These are phyloP conservation scores for Apophysomyces variabilis DNA, from an alignment of 371 early-diverging fungal species.

Conservation along the genomic window DNA sequence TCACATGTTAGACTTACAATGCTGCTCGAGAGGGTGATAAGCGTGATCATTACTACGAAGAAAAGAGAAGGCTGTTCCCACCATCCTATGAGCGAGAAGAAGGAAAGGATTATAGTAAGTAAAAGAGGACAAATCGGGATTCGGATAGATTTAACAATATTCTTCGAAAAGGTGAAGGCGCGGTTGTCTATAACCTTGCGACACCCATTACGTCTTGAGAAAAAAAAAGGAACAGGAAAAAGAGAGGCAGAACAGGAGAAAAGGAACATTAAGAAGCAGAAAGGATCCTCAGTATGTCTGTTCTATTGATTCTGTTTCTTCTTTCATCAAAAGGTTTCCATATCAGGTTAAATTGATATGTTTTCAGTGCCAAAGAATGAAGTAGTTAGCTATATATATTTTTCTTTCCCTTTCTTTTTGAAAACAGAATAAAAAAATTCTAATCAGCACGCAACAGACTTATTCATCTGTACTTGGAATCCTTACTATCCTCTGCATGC, in stretches of 20 bases:
- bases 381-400: not conserved
- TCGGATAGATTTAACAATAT: not conserved
- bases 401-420: too few relatives aligned
- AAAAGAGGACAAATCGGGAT: not conserved
- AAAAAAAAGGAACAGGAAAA: not conserved
- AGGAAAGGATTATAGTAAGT: constrained; percentile 54
- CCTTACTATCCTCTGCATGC: constrained; percentile 4
- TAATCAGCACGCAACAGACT: not conserved
- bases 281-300: not conserved
- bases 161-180: constrained; percentile 21
- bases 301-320: not conserved
- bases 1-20: constrained; percentile 46
- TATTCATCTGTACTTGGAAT: not conserved
- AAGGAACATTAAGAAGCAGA: too few relatives aligned
- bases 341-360: constrained; percentile 2
- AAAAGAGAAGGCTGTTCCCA: constrained; percentile 59
- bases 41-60: constrained; percentile 57
- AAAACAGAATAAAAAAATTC: not conserved
- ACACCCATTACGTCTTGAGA: constrained; percentile 17
- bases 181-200: constrained; percentile 24
- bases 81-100: constrained; percentile 56
- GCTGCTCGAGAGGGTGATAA: constrained; percentile 56
- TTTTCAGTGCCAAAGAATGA: not conserved
- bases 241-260: not conserved
- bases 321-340: not conserved